Evolutionary conservation across 768 basidiomycete genomes (phyloP).

Genomic region (Leccinum fibrillosum): DNA sequence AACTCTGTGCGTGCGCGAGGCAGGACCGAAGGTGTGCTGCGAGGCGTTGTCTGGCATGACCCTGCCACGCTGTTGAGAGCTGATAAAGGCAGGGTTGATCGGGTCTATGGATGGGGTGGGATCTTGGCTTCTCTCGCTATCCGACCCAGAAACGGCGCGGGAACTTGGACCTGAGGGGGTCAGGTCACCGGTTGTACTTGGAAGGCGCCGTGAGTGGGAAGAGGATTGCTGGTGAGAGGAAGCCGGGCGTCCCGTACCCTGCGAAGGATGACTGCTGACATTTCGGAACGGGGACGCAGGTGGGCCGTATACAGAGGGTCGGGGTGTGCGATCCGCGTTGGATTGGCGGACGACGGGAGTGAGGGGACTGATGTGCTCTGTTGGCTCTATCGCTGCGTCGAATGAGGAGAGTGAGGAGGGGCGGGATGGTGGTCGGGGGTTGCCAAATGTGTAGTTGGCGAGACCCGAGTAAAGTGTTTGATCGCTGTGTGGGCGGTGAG

Average conservation of each 20-base stretch:
- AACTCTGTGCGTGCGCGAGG: slow-evolving; percentile 29
- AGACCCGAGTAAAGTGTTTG: slow-evolving; percentile 36
- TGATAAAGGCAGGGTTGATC: slow-evolving; percentile 19
- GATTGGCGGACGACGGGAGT: slow-evolving; percentile 21
- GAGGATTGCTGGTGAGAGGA: slow-evolving; percentile 12
- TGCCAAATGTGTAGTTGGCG: slow-evolving; percentile 43
- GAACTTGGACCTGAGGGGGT: slow-evolving; percentile 2
- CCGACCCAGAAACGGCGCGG: slow-evolving; percentile 17
- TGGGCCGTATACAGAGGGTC: slow-evolving; percentile 38
- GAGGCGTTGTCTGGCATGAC: slow-evolving; percentile 43
- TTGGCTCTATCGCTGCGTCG: slow-evolving; percentile 14
- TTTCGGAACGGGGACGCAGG: slow-evolving; percentile 1
- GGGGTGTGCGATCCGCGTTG: slow-evolving; percentile 42
- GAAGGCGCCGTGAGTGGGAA: slow-evolving; percentile 14
- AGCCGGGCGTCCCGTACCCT: slow-evolving; percentile 26
- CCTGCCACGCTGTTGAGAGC: slow-evolving; percentile 21
- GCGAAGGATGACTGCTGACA: slow-evolving; percentile 35
- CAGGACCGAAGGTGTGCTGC: slow-evolving; percentile 47
- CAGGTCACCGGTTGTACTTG: slow-evolving; percentile 3
- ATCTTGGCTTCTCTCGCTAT: slow-evolving; percentile 36
- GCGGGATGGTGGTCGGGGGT: slow-evolving; percentile 17
- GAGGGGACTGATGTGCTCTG: slow-evolving; percentile 38
- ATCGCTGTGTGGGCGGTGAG: not conserved
- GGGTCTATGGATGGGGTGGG: slow-evolving; percentile 34
- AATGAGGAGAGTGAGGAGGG: slow-evolving; percentile 14